phyloP scores from a whole-genome alignment of 192 early-diverging fungal genomes.

The Linnemannia elongata region DNA sequence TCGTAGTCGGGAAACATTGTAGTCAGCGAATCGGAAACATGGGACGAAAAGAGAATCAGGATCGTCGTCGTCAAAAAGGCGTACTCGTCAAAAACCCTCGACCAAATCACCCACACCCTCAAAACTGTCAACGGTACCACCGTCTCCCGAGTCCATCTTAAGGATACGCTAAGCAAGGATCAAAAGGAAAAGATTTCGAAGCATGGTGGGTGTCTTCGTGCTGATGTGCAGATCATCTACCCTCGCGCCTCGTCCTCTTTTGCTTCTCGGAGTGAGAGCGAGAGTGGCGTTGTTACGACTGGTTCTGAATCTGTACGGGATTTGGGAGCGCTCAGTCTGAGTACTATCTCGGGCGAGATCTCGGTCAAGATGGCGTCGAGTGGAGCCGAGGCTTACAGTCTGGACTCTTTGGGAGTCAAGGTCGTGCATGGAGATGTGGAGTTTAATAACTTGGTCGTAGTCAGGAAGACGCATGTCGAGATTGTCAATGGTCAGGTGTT shows the following conservation, averaged over 20 bases:
- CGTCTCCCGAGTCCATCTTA: not conserved
- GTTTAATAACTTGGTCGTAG: not conserved
- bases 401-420: not conserved
- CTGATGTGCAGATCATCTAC: constrained; percentile 27
- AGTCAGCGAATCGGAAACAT: constrained; percentile 6
- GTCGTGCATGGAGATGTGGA: constrained; percentile 8
- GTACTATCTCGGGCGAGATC: not conserved
- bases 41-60: not conserved
- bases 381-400: not conserved
- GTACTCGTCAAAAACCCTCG: not conserved
- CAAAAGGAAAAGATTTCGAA: not conserved
- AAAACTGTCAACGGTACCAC: not conserved
- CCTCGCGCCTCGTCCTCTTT: not conserved
- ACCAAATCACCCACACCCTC: not conserved
- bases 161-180: constrained; percentile 1
- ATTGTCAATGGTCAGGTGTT: constrained; percentile 18
- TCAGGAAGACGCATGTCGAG: not conserved
- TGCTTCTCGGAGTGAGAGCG: not conserved
- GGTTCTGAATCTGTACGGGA: not conserved
- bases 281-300: not conserved
- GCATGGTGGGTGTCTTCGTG: not conserved
- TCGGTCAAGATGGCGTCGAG: not conserved
- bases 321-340: not conserved
- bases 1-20: constrained; percentile 20
- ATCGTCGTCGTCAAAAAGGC: not conserved